phyloP scores from a whole-genome alignment of 257 asterid genomes.

The Thymus mandschuricus region DNA sequence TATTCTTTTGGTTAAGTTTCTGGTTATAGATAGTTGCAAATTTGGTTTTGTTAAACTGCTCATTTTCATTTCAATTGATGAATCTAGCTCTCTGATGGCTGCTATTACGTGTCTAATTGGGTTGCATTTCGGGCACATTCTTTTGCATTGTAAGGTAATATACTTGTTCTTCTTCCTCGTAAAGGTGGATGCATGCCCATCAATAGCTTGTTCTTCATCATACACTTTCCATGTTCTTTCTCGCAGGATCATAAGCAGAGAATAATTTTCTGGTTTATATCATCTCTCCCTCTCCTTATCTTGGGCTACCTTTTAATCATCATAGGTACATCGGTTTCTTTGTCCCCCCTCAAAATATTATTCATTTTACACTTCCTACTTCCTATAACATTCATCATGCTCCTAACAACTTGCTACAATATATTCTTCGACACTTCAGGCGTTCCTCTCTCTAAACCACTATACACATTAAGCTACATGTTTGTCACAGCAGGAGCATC shows the following conservation, averaged over 20 bases:
- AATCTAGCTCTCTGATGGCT: conserved; percentile 84
- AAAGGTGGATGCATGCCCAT: conserved; percentile 14
- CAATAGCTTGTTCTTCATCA: conserved; percentile 20
- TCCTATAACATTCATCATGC: background rate
- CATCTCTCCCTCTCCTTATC: conserved; percentile 63
- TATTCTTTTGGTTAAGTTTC: conserved; percentile 17
- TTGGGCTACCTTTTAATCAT: conserved; percentile 54
- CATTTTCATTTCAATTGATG: conserved; percentile 33
- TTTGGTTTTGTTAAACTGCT: conserved; percentile 19
- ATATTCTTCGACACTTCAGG: conserved; percentile 52
- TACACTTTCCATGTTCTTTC: conserved; percentile 14
- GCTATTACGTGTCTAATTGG: conserved; percentile 82
- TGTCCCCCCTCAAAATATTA: background rate
- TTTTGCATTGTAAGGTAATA: conserved; percentile 72
- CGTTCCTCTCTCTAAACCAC: conserved; percentile 76
- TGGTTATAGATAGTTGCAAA: conserved; percentile 18
- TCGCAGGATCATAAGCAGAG: conserved; percentile 67
- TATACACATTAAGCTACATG: conserved; percentile 85
- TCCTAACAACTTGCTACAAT: conserved; percentile 9
- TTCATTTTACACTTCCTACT: conserved; percentile 8
- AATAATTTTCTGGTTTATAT: conserved; percentile 58
- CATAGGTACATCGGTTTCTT: conserved; percentile 46
- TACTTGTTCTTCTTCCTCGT: conserved; percentile 25
- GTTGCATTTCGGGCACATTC: conserved; percentile 85
- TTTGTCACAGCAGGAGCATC: conserved; percentile 86